phyloP scores from a whole-genome alignment of 805 yeast genomes.

The Blastobotrys muscicola region DNA sequence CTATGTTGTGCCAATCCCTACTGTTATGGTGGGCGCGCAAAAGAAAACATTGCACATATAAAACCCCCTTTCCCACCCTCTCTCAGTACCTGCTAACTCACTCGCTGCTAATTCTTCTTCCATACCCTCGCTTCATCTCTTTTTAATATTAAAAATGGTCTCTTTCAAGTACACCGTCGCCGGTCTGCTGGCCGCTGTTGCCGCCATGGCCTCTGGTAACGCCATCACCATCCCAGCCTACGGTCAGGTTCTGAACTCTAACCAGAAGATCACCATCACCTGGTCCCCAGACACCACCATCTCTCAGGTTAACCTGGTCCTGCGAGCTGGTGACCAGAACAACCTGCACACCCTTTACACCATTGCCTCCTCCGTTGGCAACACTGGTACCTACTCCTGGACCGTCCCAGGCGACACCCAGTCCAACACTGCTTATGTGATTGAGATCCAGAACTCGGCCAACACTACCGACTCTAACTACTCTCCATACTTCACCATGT shows the following conservation, averaged over 20 bases:
- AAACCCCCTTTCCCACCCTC: too few species aligned
- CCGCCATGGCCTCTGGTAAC: conserved; percentile 13
- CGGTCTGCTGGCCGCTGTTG: background rate
- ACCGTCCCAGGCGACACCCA: conserved; percentile 13
- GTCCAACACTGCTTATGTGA: conserved; percentile 19
- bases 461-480: conserved; percentile 16
- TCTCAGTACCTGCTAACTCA: too few species aligned
- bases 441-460: conserved; percentile 18
- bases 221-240: conserved; percentile 19
- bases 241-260: conserved; percentile 24
- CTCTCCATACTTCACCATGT: conserved; percentile 19
- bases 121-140: background rate
- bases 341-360: conserved; percentile 17
- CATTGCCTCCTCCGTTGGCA: conserved; percentile 21
- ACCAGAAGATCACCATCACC: conserved; percentile 18
- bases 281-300: conserved; percentile 22
- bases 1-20: too few species aligned
- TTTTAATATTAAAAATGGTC: conserved; percentile 1
- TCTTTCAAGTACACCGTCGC: conserved; percentile 1
- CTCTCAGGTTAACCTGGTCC: conserved; percentile 20
- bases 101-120: background rate
- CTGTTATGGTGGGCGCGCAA: too few species aligned
- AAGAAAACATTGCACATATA: too few species aligned
- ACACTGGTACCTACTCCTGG: conserved; percentile 26
- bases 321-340: conserved; percentile 21